Conservation (phyloP, 1,284 basidiomycete species). For the Heimioporus punctisporus region DNA sequence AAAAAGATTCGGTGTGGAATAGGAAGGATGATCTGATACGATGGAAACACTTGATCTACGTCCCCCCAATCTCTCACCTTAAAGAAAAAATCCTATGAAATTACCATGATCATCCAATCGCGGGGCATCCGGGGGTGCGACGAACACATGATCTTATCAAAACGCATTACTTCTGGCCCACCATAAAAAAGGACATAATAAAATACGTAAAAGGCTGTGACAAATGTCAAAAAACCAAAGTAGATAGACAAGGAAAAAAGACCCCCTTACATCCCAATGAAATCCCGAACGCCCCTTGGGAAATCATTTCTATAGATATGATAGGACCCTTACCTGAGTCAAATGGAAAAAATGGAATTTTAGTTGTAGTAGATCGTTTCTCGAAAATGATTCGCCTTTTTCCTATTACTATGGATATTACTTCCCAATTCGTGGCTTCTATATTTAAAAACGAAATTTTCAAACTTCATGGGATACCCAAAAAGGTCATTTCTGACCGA, state of each 20-base stretch:
- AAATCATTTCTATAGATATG: conserved; percentile 25
- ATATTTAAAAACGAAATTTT: not conserved
- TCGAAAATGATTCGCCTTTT: not conserved
- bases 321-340: not conserved
- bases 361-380: not conserved
- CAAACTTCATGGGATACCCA: not conserved
- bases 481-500: too few species aligned
- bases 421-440: not conserved
- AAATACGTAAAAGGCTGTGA: not conserved
- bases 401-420: not conserved
- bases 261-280: not conserved
- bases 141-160: not conserved
- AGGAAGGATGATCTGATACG: too few species aligned
- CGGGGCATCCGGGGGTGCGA: not conserved
- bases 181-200: not conserved
- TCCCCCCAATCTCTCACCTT: too few species aligned
- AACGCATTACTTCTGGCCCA: not conserved
- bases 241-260: too few species aligned
- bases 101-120: not conserved
- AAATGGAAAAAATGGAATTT: not conserved
- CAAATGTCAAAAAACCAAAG: not conserved
- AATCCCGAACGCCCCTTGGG: not conserved
- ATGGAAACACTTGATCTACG: too few species aligned
- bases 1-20: too few species aligned
- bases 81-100: too few species aligned